A percentile compares a stretch with the other conserved stretches of the same genome.
These are phyloP conservation scores for Globisporangium parvum DNA, from an alignment of 352 stramenopile species.

Conservation along the genomic window DNA sequence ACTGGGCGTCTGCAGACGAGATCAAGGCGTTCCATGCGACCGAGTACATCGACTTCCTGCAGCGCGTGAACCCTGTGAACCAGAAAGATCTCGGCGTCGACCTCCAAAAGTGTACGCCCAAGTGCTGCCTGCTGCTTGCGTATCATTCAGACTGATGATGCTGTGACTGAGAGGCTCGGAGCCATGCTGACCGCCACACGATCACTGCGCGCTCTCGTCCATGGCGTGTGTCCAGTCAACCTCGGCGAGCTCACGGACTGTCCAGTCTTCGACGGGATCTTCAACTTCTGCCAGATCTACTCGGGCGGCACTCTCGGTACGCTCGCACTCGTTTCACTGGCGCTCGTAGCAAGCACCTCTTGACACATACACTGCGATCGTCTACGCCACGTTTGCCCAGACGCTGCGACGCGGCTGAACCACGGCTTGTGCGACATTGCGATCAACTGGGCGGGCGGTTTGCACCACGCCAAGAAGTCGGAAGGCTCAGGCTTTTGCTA, in stretches of 20 bases:
- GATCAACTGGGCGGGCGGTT: conserved; percentile 98
- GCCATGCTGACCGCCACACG: not conserved
- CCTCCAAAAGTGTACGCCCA: conserved; percentile 67
- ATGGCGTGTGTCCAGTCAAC: conserved; percentile 68
- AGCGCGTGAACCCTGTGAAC: conserved; percentile 93
- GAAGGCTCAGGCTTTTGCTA: conserved; percentile 99
- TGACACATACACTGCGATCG: not conserved
- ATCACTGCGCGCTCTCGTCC: not conserved
- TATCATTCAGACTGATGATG: too few species aligned
- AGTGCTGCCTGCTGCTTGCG: not conserved
- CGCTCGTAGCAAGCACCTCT: not conserved
- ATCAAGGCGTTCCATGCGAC: conserved; percentile 96
- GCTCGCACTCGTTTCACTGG: not conserved
- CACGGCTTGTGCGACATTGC: conserved; percentile 95
- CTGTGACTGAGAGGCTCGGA: too few species aligned
- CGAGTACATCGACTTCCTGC: conserved; percentile 98
- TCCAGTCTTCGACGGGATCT: conserved; percentile 98
- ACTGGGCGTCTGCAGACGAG: conserved; percentile 86
- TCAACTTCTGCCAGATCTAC: conserved; percentile 98
- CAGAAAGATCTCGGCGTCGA: conserved; percentile 75
- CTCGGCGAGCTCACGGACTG: conserved; percentile 97
- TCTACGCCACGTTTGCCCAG: conserved; percentile 24
- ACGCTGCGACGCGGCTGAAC: conserved; percentile 96
- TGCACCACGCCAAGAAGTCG: conserved; percentile 99
- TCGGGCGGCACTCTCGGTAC: conserved; percentile 91